Evolutionary conservation across 768 basidiomycete species (phyloP).

Genomic region (Agaricus sinodeliciosus): DNA sequence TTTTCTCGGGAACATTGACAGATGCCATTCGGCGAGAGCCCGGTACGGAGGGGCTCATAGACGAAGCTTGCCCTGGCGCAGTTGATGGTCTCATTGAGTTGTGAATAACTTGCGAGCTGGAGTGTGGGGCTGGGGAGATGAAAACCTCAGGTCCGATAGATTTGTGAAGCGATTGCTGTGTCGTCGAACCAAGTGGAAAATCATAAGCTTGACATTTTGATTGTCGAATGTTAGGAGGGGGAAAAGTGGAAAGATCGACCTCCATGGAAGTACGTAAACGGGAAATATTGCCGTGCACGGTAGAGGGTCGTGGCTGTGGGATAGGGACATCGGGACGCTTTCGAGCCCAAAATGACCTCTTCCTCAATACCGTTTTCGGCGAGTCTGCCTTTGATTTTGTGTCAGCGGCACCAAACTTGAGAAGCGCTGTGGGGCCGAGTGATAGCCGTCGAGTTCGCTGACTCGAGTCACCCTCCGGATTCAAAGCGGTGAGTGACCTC

Average conservation of each 20-base stretch:
- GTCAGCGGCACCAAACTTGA: conserved; percentile 28
- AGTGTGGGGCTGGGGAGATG: background rate
- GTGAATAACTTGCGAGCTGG: conserved; percentile 16
- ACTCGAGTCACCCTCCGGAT: conserved; percentile 15
- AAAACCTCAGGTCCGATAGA: background rate
- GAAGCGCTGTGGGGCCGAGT: conserved; percentile 38
- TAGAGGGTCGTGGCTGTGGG: background rate
- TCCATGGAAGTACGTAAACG: background rate
- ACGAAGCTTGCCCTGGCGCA: background rate
- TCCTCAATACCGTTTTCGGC: conserved; percentile 41
- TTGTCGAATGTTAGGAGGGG: background rate
- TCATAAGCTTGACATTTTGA: conserved; percentile 8
- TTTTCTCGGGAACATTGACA: conserved; percentile 1
- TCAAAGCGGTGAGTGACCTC: conserved; percentile 2
- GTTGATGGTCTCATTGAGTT: conserved; percentile 8
- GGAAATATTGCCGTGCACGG: conserved; percentile 2
- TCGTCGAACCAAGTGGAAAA: background rate
- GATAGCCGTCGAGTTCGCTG: conserved; percentile 51
- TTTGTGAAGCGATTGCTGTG: background rate
- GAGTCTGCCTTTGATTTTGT: conserved; percentile 35
- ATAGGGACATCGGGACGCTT: conserved; percentile 25
- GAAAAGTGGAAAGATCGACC: background rate
- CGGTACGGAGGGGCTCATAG: background rate
- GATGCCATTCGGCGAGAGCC: conserved; percentile 9
- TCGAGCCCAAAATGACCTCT: conserved; percentile 63